Base-by-base conservation (phyloP, 148 eudicot species). In the Amaranthus hypochondriacus region DNA sequence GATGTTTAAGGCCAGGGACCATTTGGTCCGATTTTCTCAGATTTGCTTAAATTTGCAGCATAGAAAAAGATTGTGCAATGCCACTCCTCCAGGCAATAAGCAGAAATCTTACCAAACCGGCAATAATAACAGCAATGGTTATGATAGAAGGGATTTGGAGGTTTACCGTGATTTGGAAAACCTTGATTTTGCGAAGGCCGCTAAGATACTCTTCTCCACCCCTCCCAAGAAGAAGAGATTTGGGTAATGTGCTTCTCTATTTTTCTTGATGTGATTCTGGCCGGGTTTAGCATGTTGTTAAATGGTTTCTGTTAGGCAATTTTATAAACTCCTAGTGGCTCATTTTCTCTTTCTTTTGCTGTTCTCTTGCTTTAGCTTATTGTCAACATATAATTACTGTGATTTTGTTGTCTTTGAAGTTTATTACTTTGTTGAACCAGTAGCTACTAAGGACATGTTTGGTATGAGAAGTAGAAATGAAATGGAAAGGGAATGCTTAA, bases 111-210 rank as follows among this genome's bases (percentile, higher is more conserved):
- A 74, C 68, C 55, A 56, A 6, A 28, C n/a, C n/a, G 54, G 54
- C 66, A 56, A 7, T 10, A 68, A 51, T 42, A 71, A 13, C 68
- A 56, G 11, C 47, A 66, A 53, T 59, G 52, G 62, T 13, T 54
- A 62, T 44, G 78, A 83, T 18, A 42, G 83, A 67, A 86, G 81
- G 71, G 78, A 75, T 44, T 51, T 81, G 10, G 86, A 88, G 49
- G 80, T 72, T 0, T 88, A 88, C 63, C 86, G 87, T 63, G 86
- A 90, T 58, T 84, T 91, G 1, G 81, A 87, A 11, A 88, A 91
- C 10, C 97, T 94, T 72, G 85, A 94, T 77, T 91, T 94, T 76
- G 81, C 76, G 85, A 88, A 84, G 46, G 98, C 98, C 21, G 86
- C 98, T 8, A 89, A 86, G 69, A 91, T 93, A 55, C 87, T 91